A percentile compares a stretch with the other conserved stretches of the same genome.
Conservation (phyloP, 108 stramenopile species). For the Seminavis robusta region DNA sequence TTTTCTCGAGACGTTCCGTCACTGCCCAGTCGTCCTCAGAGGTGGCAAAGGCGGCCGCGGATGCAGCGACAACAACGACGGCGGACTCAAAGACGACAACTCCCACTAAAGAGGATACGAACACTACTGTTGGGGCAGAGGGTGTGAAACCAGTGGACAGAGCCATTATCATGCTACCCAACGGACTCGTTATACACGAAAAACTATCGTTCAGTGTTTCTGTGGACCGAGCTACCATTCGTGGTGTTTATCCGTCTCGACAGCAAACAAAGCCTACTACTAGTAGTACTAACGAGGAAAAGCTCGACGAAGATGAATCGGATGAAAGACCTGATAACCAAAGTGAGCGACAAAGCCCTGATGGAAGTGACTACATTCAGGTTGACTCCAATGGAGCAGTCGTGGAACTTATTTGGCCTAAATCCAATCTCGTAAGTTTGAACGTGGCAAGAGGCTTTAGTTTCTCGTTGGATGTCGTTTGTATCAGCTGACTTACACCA, state of each 20-base stretch:
- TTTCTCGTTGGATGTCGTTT: too few species aligned
- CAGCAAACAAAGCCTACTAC: neutral
- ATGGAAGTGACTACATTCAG: conserved; percentile 43
- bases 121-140: too few species aligned
- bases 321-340: neutral
- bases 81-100: too few species aligned
- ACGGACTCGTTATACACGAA: conserved; percentile 58
- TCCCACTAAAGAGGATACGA: too few species aligned
- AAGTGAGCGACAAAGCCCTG: neutral
- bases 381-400: conserved; percentile 55
- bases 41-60: neutral
- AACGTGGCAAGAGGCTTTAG: too few species aligned
- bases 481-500: too few species aligned
- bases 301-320: neutral
- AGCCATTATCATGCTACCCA: conserved; percentile 59
- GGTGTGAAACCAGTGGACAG: conserved; percentile 9
- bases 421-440: conserved; percentile 23
- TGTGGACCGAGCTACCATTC: conserved; percentile 35
- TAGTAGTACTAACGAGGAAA: neutral
- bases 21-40: too few species aligned
- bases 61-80: neutral
- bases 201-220: conserved; percentile 61
- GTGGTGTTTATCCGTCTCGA: conserved; percentile 40
- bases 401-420: conserved; percentile 77
- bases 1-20: too few species aligned